Base-by-base conservation (phyloP, 257 asterid species). In the Sherardia arvensis region DNA sequence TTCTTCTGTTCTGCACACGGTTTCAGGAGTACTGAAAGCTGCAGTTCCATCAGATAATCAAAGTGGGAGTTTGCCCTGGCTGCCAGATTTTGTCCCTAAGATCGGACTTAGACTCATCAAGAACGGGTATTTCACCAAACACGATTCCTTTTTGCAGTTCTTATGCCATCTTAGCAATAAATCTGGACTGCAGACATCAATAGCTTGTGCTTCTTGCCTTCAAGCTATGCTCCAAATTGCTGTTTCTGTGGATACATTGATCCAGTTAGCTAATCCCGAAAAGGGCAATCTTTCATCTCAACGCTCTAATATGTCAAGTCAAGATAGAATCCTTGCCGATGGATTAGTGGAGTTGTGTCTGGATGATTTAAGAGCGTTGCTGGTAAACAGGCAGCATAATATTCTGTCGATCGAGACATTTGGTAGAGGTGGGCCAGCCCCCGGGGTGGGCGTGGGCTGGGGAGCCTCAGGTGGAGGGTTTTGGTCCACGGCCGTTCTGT, bases 391-490 rank as follows among this genome's bases (percentile, higher is more conserved):
- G 64, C 80, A 82, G 80, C 83, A 65, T 56, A 66, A 33, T 23
- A 66, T 78, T 68, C 84, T 67, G 68, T 71, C 76, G 12, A 65
- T 84, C 29, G 97, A 87, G 82, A 68, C 61, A 22, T 93, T 87
- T 55, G 79, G 88, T 58, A 77, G 99, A 84, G 99, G 99, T 70
- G 99, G 97, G 56, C 97, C 96, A 58, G 86, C 99, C 62, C 99
- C 99, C n/a, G 99, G 97, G 56, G 84, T 87, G 61, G 96, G 96
- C 57, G 87, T 85, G 66, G 99, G 99, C 53, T 93, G 99, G 99
- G 99, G 99, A 71, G 85, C 91, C 69, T 73, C 91, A 30, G 85
- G 87, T 61, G 96, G 99, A 60, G 99, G 99, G 36, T 87, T 85
- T 80, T 93, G 97, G 97, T 90, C 99, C 34, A 66, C 63, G 15